phyloP scores from a whole-genome alignment of 2,329 filamentous ascomycete genomes.

The Penicillium sp. region DNA sequence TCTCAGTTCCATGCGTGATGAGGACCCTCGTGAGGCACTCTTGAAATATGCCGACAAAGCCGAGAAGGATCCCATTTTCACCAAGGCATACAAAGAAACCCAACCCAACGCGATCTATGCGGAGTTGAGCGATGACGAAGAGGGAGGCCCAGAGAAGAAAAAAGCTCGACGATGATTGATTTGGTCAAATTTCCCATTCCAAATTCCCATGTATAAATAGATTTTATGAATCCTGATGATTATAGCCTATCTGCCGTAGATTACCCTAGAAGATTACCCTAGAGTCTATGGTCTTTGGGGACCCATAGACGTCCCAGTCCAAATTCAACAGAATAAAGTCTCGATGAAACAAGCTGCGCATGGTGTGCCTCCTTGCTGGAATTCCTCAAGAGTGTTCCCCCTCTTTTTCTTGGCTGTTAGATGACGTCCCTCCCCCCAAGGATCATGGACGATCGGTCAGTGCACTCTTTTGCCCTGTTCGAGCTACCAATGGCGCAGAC shows the following conservation, averaged over 20 bases:
- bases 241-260: too few relatives aligned
- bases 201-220: constrained; percentile 1
- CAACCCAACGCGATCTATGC: constrained; percentile 92
- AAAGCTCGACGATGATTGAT: constrained; percentile 42
- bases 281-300: too few relatives aligned
- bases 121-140: constrained; percentile 81
- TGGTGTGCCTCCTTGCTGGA: constrained; percentile 15
- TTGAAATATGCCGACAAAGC: constrained; percentile 94
- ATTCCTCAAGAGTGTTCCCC: constrained; percentile 6
- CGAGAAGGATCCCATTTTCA: constrained; percentile 91
- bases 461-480: not conserved
- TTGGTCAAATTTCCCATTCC: too few relatives aligned
- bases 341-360: constrained; percentile 9
- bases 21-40: constrained; percentile 91
- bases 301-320: too few relatives aligned
- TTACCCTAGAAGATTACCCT: too few relatives aligned
- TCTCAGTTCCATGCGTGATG: constrained; percentile 89
- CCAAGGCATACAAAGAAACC: constrained; percentile 87
- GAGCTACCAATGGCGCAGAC: constrained; percentile 16
- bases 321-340: too few relatives aligned
- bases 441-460: constrained; percentile 13
- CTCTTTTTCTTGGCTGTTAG: constrained; percentile 11
- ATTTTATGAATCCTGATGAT: constrained; percentile 2
- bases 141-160: constrained; percentile 70
- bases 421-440: constrained; percentile 25